Evolutionary conservation across 768 basidiomycete genomes (phyloP), one percentile per base, ranked within the genome.

Genomic region (Macrolepiota dolichaula): DNA sequence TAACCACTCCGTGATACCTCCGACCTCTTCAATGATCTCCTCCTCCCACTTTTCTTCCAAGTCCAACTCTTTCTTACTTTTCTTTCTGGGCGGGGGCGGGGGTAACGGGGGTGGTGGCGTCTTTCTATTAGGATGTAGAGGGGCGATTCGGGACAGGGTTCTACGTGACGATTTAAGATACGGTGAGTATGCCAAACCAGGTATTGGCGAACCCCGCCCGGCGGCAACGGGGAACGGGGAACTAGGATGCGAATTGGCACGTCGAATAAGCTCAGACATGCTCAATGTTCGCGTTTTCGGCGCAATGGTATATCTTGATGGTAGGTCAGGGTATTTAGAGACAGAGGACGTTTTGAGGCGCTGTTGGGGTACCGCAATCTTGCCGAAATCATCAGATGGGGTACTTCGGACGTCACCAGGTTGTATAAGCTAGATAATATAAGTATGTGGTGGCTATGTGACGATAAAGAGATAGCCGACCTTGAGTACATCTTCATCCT

Each of bases 21-120:
- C 89, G 2, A 89, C 76, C 46, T 78, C 85, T 63, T 92, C 91
- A 25, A 88, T 77, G 60, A 92, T 72, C 73, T 93, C 90, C 70
- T 89, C 84, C 69, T 92, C 90, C 82, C 91, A 91, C 67, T 80
- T 82, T 70, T 92, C 91, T 72, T 92, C 91, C 67, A 82, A 73
- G 67, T 86, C 83, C 24, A 89, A 72, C 72, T 90, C 84, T 70
- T 92, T 92, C 78, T 91, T 91, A 55, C 84, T 86, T 77, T 92
- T 92, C 74, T 86, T 89, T 63, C 80, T 83, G 49, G 86, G 85
- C 4, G 89, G 88, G 0, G 85, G 85, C 3, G 85, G 83, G 0
- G 91, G 91, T 1, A 77, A 79, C 0, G 88, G 87, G 0, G 88
- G 90, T 0, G 91, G 90, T 0, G 91, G 91, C 1, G 88, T 84